Conservation (phyloP, 2,329 filamentous ascomycete species). For the Talaromyces piceae region DNA sequence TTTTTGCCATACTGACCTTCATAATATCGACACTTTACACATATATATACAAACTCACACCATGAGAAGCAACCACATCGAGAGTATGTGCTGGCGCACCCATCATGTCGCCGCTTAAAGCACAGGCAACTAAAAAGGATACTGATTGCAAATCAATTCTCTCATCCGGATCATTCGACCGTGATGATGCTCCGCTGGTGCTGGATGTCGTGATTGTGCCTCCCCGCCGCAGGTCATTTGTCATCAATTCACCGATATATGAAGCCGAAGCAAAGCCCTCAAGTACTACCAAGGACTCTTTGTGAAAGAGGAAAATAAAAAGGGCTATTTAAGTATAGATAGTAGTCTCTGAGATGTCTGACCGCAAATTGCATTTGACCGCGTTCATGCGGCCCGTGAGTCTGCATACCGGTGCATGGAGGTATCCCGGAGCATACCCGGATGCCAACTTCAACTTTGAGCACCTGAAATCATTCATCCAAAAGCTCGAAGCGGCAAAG, state of each 20-base stretch:
- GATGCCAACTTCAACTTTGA: slow-evolving; percentile 53
- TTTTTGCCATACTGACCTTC: no score
- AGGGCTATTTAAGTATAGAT: background rate
- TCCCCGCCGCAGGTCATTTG: background rate
- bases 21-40: no score
- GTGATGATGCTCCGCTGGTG: background rate
- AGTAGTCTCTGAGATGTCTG: background rate
- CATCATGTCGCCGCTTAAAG: no score
- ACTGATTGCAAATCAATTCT: background rate
- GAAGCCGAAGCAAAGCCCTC: background rate
- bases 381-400: slow-evolving; percentile 54
- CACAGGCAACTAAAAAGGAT: background rate
- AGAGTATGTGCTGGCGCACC: no score
- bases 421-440: slow-evolving; percentile 48
- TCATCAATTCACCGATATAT: background rate
- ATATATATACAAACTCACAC: no score
- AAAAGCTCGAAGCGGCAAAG: slow-evolving; percentile 48
- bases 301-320: no score
- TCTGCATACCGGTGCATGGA: slow-evolving; percentile 51
- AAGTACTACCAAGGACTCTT: background rate
- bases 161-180: background rate
- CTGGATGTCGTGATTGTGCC: background rate
- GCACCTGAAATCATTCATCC: slow-evolving; percentile 48
- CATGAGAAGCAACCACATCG: no score
- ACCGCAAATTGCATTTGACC: slow-evolving; percentile 44